phyloP scores from a whole-genome alignment of 2,329 filamentous ascomycete species.

The Scedosporium apiospermum region DNA sequence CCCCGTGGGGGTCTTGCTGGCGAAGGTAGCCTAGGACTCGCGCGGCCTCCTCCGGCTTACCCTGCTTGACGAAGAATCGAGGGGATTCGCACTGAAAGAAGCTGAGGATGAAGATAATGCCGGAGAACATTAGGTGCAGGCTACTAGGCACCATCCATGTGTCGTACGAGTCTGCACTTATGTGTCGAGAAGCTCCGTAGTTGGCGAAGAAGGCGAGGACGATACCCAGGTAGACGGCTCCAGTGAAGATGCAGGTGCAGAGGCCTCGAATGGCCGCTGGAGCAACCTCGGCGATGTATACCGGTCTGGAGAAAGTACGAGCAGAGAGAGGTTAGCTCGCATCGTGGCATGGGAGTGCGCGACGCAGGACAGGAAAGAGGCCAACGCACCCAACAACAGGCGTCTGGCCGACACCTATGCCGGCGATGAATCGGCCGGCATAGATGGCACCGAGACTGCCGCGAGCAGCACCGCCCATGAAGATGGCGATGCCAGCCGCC shows the following conservation, averaged over 20 bases:
- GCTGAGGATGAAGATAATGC: conserved; percentile 59
- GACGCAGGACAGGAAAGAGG: not conserved
- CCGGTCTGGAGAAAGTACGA: conserved; percentile 28
- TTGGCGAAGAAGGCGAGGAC: conserved; percentile 72
- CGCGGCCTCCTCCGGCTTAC: conserved; percentile 49
- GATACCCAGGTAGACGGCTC: conserved; percentile 63
- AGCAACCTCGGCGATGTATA: conserved; percentile 65
- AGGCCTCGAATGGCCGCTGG: conserved; percentile 62
- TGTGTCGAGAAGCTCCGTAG: conserved; percentile 46
- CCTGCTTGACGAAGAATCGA: conserved; percentile 59
- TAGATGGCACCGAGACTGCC: conserved; percentile 49
- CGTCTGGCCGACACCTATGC: conserved; percentile 57
- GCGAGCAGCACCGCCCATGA: conserved; percentile 41
- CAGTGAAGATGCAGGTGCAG: conserved; percentile 50
- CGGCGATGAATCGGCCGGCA: conserved; percentile 56
- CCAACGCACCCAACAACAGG: conserved; percentile 45
- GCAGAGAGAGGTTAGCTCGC: not conserved
- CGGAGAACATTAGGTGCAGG: conserved; percentile 69
- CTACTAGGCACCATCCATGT: conserved; percentile 61
- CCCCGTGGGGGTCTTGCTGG: conserved; percentile 46
- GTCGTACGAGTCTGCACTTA: conserved; percentile 33
- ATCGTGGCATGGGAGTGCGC: too few species aligned
- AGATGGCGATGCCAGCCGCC: conserved; percentile 49
- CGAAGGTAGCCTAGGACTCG: conserved; percentile 47
- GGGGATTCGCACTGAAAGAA: conserved; percentile 63